Evolutionary conservation across 2,329 filamentous ascomycete species (phyloP).

Genomic region (Talaromyces sp.): DNA sequence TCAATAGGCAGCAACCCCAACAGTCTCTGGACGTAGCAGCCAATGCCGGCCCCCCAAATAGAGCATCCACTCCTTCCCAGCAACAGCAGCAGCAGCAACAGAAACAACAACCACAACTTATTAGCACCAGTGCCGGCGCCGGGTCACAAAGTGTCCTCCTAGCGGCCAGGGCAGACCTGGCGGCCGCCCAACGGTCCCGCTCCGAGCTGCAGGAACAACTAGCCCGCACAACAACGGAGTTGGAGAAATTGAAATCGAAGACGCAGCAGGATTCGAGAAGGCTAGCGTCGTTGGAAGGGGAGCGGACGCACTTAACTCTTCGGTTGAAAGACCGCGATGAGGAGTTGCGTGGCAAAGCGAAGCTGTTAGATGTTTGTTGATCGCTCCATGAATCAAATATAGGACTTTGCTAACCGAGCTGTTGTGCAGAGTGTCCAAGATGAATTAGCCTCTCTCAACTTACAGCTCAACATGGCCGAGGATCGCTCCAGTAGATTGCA

Average conservation of each 20-base stretch:
- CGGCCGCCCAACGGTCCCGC: conserved; percentile 71
- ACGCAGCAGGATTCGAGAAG: conserved; percentile 57
- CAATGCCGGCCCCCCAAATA: conserved; percentile 28
- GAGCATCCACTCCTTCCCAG: conserved; percentile 22
- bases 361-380: conserved; percentile 67
- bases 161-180: conserved; percentile 60
- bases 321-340: conserved; percentile 77
- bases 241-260: conserved; percentile 60
- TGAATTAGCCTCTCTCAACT: conserved; percentile 80
- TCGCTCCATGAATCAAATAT: not conserved
- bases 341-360: conserved; percentile 77
- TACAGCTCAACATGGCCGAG: conserved; percentile 84
- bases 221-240: conserved; percentile 59
- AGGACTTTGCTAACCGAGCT: not conserved
- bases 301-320: conserved; percentile 59
- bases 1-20: conserved; percentile 25
- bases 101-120: conserved; percentile 1
- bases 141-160: conserved; percentile 29
- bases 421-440: conserved; percentile 71
- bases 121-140: not conserved
- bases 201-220: conserved; percentile 64
- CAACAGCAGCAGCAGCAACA: conserved; percentile 15
- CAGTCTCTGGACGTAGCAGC: conserved; percentile 26
- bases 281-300: conserved; percentile 60
- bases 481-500: conserved; percentile 68